Base-by-base conservation (phyloP, 371 early-diverging fungal species). In the Blyttiomyces sp. region DNA sequence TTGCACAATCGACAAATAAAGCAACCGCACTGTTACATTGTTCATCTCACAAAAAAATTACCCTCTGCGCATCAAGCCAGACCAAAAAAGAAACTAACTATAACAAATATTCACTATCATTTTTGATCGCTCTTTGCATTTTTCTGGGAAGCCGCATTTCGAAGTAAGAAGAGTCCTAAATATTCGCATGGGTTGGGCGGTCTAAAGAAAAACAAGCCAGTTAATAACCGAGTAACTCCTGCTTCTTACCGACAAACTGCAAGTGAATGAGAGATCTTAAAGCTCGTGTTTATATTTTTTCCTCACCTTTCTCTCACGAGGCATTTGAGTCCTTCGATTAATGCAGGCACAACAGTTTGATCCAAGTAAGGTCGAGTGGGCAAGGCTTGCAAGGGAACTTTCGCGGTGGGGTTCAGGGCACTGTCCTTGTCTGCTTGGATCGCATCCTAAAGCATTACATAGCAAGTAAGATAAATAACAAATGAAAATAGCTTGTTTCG, bases 111-210 rank as follows among this genome's bases (percentile, higher is more conserved):
- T n/a, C n/a, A 7, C 11, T 46, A 7, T 46, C 23, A 11, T 19
- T 0, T 11, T 46, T 19, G 13, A 46, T 46, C 7, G 17, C 26
- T 46, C 46, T 7, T 26, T 46, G 9, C 23, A 11, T 21, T 13
- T 34, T 48, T 54, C 16, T 36, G 43, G 43, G n/a, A 13, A 5
- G 54, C 50, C 26, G 61, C n/a, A n/a, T 74, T 73, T 33, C 67
- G 63, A 11, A 77, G 51, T 26, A 77, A 59, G 49, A 59, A 77
- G 13, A 74, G 51, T 2, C 66, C 78, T 1, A 77, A 64, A 48
- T 58, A 74, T 50, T 77, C 78, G 17, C 61, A 57, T 9, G 78
- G 73, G 59, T 77, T 77, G 34, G 69, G 68, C 26, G 77, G 77
- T 19, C 77, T 74, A 45, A 34, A 13, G 24, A 42, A 44, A 48